Base-by-base conservation (phyloP, 768 basidiomycete species). In the Hortiboletus campestris region DNA sequence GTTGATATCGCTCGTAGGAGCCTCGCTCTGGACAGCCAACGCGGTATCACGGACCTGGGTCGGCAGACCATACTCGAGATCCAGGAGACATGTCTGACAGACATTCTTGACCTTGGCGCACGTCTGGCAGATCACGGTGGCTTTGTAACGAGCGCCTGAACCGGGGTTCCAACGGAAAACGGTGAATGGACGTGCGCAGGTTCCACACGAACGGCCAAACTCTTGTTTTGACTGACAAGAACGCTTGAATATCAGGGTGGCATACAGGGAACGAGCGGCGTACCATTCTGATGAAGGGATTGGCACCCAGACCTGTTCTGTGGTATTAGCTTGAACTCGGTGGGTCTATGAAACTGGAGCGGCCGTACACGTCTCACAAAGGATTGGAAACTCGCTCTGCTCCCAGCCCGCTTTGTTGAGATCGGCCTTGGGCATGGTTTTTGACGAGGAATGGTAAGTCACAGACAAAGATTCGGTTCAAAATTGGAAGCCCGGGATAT, bases 91-190 rank as follows among this genome's bases (percentile, higher is more conserved):
- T 2, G 95, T 98, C 76, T 98, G 97, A 77, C 97, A 99, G 51
- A 97, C 88, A 67, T 94, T 94, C 77, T 91, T 91, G 62, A 93
- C 85, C 75, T 98, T 98, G 46, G 95, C 91, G 64, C 96, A 98
- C 4, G 95, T 96, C 72, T 96, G 95, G 74, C 94, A 97, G 57
- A 98, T 86, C 57, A 97, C 94, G 12, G 97, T 99, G 56, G 93
- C 90, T 79, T 98, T 98, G 84, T 84, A 98, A 29, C 96, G 86
- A 70, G 86, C 88, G 40, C 94, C 96, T 4, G 86, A 76, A 43
- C 97, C 97, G 2, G 97, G 95, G 67, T 98, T 96, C 97, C 97
- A 99, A 39, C 94, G 89, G 76, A 99, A 99, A 63, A 98, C 89
- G 46, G 92, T 96, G 75, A 95, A 96, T 2, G 93, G 97, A 22